phyloP scores from a whole-genome alignment of 2,329 filamentous ascomycete genomes.

The Anisogramma anomala region DNA sequence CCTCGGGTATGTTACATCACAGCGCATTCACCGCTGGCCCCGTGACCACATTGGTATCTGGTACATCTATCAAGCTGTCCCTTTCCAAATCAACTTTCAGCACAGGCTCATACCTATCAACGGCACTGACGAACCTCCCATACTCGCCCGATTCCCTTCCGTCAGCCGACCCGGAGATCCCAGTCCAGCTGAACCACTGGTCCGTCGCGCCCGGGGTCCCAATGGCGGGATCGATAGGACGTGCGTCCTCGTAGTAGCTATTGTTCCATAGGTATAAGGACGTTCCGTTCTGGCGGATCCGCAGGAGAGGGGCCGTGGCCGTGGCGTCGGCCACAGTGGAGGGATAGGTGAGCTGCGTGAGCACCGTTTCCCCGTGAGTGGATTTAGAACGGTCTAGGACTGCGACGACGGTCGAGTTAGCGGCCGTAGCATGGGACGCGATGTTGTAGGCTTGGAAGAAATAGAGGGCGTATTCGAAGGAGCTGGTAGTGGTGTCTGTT shows the following conservation, averaged over 20 bases:
- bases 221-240: not conserved
- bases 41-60: not conserved
- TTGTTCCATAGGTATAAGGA: conserved; percentile 5
- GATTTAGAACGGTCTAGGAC: not conserved
- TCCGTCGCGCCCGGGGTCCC: not conserved
- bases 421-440: not conserved
- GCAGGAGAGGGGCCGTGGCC: conserved; percentile 24
- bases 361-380: not conserved
- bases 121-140: conserved; percentile 1
- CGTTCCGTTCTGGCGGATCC: not conserved
- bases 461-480: conserved; percentile 15
- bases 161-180: not conserved
- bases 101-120: not conserved
- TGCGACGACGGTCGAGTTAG: not conserved
- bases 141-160: not conserved
- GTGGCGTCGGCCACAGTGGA: conserved; percentile 18
- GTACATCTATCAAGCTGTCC: not conserved
- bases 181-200: conserved; percentile 1
- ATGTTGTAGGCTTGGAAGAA: conserved; percentile 1
- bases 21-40: not conserved
- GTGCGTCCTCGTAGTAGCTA: conserved; percentile 1
- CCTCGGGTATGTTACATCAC: not conserved
- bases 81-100: not conserved
- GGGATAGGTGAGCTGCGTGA: not conserved
- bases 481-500: conserved; percentile 14